Evolutionary conservation across 2,329 filamentous ascomycete genomes (phyloP).

Genomic region (Ophiocordyceps unilateralis): DNA sequence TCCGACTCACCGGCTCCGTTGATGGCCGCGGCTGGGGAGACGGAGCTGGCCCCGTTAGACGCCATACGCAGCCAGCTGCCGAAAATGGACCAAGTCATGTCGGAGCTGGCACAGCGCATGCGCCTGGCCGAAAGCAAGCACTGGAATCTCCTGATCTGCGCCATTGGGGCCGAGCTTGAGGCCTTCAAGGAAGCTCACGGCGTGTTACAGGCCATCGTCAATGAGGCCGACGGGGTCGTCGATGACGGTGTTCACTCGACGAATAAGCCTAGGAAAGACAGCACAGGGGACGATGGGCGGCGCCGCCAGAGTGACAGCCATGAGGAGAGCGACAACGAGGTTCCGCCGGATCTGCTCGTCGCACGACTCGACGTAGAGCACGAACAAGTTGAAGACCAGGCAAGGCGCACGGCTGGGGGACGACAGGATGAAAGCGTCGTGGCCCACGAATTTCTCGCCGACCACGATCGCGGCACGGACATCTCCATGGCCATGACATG

Average conservation of each 20-base stretch:
- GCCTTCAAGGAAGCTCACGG: conserved; percentile 44
- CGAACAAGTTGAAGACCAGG: conserved; percentile 3
- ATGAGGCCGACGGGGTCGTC: neutral
- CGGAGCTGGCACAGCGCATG: conserved; percentile 35
- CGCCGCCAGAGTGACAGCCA: neutral
- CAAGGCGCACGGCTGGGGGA: conserved; percentile 5
- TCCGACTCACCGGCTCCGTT: conserved; percentile 4
- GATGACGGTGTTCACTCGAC: conserved; percentile 1
- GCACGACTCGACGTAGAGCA: conserved; percentile 12
- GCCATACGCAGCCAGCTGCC: conserved; percentile 28
- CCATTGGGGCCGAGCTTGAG: conserved; percentile 57
- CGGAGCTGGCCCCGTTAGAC: conserved; percentile 15
- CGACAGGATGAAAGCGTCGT: conserved; percentile 29
- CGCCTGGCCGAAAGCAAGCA: conserved; percentile 38
- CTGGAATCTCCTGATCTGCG: conserved; percentile 62
- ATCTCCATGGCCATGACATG: neutral
- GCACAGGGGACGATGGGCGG: neutral
- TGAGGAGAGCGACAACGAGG: conserved; percentile 9
- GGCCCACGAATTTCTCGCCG: conserved; percentile 32
- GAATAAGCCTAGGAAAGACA: neutral
- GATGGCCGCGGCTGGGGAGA: conserved; percentile 13
- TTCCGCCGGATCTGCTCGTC: conserved; percentile 11
- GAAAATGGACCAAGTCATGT: conserved; percentile 39
- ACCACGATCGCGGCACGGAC: conserved; percentile 13
- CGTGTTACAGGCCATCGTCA: conserved; percentile 25